Base-by-base conservation (phyloP, 2,329 filamentous ascomycete genomes). In the Apiospora pterosperma region DNA sequence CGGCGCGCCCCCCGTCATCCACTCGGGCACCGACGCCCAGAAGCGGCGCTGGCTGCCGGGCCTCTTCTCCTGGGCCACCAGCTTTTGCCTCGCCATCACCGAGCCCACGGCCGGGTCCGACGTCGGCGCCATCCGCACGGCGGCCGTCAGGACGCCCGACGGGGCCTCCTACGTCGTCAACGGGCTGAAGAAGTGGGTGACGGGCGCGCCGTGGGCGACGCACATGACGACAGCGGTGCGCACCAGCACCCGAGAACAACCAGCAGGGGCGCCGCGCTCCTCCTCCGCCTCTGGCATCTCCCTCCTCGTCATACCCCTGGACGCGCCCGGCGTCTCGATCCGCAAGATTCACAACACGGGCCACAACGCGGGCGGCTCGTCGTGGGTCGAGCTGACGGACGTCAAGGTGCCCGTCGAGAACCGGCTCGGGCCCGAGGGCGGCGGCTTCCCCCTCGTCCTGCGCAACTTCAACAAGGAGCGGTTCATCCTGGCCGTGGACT, bases 121-220 rank as follows among this genome's bases (percentile, higher is more conserved):
- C 76, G 96, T 99, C 11, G 95, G 96, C 66, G 98, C 97, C 80
- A 78, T 99, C 70, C 95, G 90, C 16, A 98, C 95, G 78, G 94
- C 97, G 84, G 96, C 96, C 31, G 97, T 97, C 84, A 86, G 98
- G 65, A 92, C 87, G 68, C 92, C 95, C 71, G 96, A 98, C 73
- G 96, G 96, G 74, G 98, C 97, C 84, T 93, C 98, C 82, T 99
- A 96, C 81, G 97, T 98, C 71, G 96, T 99, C 80, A 99, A 98
- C 75, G 96, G 96, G 63, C 94, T 97, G 88, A 98, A 99, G 91
- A 99, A 99, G 83, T 98, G 96, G 95, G 98, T 98, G 79, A 98
- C 95, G 74, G 98, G 98, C 80, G 95, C 95, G 74, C 88, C 97
- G 74, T 97, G 93, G 93, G 88, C 85, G 67, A 96, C 99, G 79